Evolutionary conservation across 139 green algal species (phyloP), one percentile per base, ranked within the genome.

Genomic region (Chlamydomonas asymmetrica): DNA sequence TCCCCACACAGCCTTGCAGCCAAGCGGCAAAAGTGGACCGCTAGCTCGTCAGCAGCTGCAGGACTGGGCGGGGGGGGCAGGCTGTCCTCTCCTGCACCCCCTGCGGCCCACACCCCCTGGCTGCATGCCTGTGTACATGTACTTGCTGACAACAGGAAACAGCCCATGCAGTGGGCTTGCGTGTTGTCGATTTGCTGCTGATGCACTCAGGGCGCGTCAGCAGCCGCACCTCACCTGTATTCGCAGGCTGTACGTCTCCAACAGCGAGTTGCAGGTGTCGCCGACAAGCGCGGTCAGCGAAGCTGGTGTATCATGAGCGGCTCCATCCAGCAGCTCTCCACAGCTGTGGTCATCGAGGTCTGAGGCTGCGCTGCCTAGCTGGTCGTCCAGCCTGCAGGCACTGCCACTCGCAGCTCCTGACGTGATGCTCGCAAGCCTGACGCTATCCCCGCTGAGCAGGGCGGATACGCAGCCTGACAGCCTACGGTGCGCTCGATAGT

Each of bases 361-460:
- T 31, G 29, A 50, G 25, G 25, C 71, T 20, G 48, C n/a, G 57
- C 5, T 78, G 56, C 5, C 49, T 13, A 10, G n/a, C n/a, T 71
- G 72, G 9, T 71, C 38, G 61, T 84, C 79, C 35, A 80, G 34
- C 0, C 74, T 31, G 60, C 64, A 84, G 4, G 50, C n/a, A 65
- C 22, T 80, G 57, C 27, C 69, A 23, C 0, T 2, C 34, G 10
- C 39, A 49, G 31, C 73, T 73, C 22, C 22, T 71, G 29, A 62
- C 61, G 43, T 76, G 78, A 0, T 34, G 32, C 8, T 71, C 35
- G 5, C 59, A 9, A 1, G 66, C 67, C n/a, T 45, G 18, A 8
- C 3, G 22, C 0, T 16, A 16, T n/a, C n/a, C n/a, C n/a, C n/a
- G n/a, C n/a, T n/a, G n/a, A n/a, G n/a, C n/a, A n/a, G n/a, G n/a